phyloP scores from a whole-genome alignment of 495 filamentous ascomycete species.

The Aspergillus heteromorphus region DNA sequence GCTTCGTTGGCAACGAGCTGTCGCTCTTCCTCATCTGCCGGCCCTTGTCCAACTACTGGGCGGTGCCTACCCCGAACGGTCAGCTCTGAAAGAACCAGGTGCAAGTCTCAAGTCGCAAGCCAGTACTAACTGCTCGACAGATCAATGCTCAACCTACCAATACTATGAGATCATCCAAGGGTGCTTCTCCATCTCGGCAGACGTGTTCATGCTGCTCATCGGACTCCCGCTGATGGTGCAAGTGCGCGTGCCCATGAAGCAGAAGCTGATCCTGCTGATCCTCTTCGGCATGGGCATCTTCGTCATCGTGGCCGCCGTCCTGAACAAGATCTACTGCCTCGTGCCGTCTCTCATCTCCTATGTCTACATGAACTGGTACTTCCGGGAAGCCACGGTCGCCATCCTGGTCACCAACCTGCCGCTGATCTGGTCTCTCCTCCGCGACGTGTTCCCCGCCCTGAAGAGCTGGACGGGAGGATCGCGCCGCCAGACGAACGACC shows the following conservation, averaged over 20 bases:
- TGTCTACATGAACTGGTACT: conserved; percentile 66
- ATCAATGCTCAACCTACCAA: conserved; percentile 48
- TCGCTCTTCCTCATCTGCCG: conserved; percentile 61
- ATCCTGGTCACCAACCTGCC: conserved; percentile 63
- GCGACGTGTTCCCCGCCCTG: conserved; percentile 51
- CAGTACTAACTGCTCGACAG: conserved; percentile 13
- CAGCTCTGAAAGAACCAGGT: no score
- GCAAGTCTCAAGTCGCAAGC: no score
- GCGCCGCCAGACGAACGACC: conserved; percentile 25
- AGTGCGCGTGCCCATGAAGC: conserved; percentile 47
- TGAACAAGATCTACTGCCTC: conserved; percentile 67
- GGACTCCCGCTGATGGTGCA: conserved; percentile 58
- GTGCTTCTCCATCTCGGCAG: conserved; percentile 60
- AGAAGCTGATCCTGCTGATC: conserved; percentile 52
- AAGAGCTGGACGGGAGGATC: conserved; percentile 45
- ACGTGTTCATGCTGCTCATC: conserved; percentile 59
- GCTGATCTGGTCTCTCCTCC: conserved; percentile 58
- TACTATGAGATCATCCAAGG: conserved; percentile 49
- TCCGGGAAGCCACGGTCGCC: conserved; percentile 62
- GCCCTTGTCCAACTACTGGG: conserved; percentile 58
- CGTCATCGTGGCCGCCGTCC: conserved; percentile 58
- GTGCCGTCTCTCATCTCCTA: conserved; percentile 42
- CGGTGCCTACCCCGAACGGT: conserved; percentile 39
- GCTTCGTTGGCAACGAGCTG: conserved; percentile 55
- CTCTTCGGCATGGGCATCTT: conserved; percentile 58